phyloP scores from a whole-genome alignment of 495 filamentous ascomycete genomes.

The Penicillium lividum region DNA sequence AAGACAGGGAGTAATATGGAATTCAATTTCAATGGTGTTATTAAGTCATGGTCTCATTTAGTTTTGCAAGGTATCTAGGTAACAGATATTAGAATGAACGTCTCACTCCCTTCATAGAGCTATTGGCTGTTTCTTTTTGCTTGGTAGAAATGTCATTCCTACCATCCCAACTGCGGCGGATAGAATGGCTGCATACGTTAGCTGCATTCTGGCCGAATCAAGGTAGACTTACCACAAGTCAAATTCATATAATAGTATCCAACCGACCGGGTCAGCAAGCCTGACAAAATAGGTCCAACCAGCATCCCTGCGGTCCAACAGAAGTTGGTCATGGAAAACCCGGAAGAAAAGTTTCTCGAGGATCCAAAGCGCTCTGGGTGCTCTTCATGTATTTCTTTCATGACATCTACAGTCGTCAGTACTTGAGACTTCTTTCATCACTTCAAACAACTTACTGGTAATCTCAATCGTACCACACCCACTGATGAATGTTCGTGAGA shows the following conservation, averaged over 20 bases:
- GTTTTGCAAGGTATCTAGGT: too few relatives aligned
- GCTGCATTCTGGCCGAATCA: neutral
- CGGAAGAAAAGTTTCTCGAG: neutral
- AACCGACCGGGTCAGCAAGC: neutral
- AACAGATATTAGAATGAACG: neutral
- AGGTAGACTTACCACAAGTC: conserved; percentile 9
- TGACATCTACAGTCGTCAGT: neutral
- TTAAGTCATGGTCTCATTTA: neutral
- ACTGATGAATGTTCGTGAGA: neutral
- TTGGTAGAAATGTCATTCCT: neutral
- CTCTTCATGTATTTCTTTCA: conserved; percentile 4
- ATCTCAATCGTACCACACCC: conserved; percentile 3
- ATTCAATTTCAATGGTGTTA: too few relatives aligned
- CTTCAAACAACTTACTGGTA: conserved; percentile 4
- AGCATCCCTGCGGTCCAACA: conserved; percentile 7
- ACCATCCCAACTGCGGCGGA: neutral
- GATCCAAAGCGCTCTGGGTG: conserved; percentile 7
- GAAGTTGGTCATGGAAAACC: conserved; percentile 4
- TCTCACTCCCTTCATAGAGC: neutral
- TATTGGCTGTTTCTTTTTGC: neutral
- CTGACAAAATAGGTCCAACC: conserved; percentile 8
- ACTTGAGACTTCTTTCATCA: neutral
- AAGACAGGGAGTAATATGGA: too few relatives aligned
- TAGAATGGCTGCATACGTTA: neutral
- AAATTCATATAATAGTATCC: conserved; percentile 14